These are phyloP conservation scores for Collariella sp. DNA, from an alignment of 495 filamentous ascomycete genomes.

Conservation along the genomic window DNA sequence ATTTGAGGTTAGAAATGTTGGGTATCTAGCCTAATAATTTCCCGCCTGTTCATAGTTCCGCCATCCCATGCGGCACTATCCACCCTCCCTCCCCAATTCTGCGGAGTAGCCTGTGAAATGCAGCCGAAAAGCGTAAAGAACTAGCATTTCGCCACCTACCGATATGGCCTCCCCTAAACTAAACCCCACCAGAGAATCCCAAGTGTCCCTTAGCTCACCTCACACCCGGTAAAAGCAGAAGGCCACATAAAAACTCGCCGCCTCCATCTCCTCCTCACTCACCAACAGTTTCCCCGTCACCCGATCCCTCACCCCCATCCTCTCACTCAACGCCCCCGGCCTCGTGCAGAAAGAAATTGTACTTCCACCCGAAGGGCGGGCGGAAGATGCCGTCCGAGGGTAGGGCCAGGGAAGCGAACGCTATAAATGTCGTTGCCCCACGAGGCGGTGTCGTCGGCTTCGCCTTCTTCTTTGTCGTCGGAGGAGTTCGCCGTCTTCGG, in stretches of 20 bases:
- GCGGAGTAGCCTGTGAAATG: neutral
- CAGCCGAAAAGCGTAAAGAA: too few species aligned
- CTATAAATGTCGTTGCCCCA: conserved; percentile 93
- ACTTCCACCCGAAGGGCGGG: conserved; percentile 94
- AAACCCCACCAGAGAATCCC: neutral
- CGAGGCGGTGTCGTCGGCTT: conserved; percentile 50
- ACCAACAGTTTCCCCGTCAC: conserved; percentile 58
- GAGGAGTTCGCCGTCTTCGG: conserved; percentile 32
- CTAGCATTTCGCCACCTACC: too few species aligned
- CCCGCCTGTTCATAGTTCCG: too few species aligned
- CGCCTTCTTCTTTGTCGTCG: conserved; percentile 42
- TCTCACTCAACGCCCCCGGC: conserved; percentile 77
- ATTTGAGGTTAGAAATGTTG: too few species aligned
- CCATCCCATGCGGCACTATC: too few species aligned
- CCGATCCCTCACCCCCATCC: conserved; percentile 82
- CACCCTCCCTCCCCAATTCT: too few species aligned
- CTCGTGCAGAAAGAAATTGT: conserved; percentile 90
- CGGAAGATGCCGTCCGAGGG: conserved; percentile 80
- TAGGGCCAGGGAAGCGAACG: conserved; percentile 74
- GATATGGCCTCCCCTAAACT: too few species aligned
- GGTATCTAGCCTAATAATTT: too few species aligned
- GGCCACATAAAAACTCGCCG: conserved; percentile 80
- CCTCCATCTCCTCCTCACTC: conserved; percentile 77
- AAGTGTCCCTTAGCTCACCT: neutral
- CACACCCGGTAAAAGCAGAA: conserved; percentile 94